A percentile compares a stretch with the other conserved stretches of the same genome.
Evolutionary conservation across 164 flowering plant genomes (phyloP).

Genomic region (Chloranthus sessilifolius): DNA sequence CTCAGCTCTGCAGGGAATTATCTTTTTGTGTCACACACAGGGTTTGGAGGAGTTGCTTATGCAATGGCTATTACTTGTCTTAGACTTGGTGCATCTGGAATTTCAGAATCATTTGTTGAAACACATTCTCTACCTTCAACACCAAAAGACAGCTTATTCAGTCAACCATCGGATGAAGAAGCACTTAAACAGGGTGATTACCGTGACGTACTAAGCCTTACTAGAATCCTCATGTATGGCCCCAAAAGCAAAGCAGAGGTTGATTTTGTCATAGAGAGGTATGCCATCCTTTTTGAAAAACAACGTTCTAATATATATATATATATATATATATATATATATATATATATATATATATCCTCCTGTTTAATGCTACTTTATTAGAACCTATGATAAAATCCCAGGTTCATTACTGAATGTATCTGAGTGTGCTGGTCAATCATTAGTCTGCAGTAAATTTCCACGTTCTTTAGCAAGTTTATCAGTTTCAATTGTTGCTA

Average conservation of each 20-base stretch:
- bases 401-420: no score
- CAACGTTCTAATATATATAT: no score
- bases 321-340: no score
- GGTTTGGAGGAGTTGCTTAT: slow-evolving; percentile 90
- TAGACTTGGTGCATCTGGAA: slow-evolving; percentile 37
- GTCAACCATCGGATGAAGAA: slow-evolving; percentile 37
- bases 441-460: no score
- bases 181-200: slow-evolving; percentile 70
- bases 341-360: no score
- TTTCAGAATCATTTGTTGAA: slow-evolving; percentile 20
- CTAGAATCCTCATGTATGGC: slow-evolving; percentile 81
- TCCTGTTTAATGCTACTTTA: no score
- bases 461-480: no score
- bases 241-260: slow-evolving; percentile 88
- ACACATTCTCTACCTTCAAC: slow-evolving; percentile 14
- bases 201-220: slow-evolving; percentile 81
- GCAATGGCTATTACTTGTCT: slow-evolving; percentile 91
- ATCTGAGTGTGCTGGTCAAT: no score
- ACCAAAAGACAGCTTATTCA: slow-evolving; percentile 24
- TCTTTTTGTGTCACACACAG: slow-evolving; percentile 93
- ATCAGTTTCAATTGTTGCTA: no score
- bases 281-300: slow-evolving; percentile 9
- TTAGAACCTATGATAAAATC: no score
- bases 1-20: slow-evolving; percentile 79
- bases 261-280: slow-evolving; percentile 76